Conservation (phyloP, 176 grass and related monocot genomes). For the Alopecurus myosuroides region DNA sequence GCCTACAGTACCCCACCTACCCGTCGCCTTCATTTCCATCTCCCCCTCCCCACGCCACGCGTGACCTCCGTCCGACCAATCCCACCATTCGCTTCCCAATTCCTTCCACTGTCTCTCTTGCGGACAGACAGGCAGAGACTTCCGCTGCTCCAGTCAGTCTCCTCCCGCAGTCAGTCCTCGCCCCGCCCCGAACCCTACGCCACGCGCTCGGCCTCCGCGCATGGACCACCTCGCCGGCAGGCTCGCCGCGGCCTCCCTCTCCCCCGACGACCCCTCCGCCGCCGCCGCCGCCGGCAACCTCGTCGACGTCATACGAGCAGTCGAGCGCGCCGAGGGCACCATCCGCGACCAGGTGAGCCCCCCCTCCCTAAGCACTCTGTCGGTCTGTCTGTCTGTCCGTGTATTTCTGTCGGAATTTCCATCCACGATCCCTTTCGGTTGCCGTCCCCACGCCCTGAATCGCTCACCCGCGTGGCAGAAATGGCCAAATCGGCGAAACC, state of each 20-base stretch:
- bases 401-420: no score
- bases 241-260: slow-evolving; percentile 11
- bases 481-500: not conserved
- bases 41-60: not conserved
- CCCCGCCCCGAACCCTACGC: not conserved
- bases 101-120: not conserved
- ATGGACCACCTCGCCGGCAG: slow-evolving; percentile 38
- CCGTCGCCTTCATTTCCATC: slow-evolving; percentile 1
- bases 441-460: not conserved
- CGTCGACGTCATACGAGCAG: slow-evolving; percentile 55
- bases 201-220: not conserved
- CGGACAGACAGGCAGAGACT: not conserved
- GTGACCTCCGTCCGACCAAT: not conserved
- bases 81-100: not conserved
- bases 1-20: not conserved
- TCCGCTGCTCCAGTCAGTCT: not conserved
- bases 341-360: slow-evolving; percentile 65
- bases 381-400: not conserved
- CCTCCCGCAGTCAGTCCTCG: not conserved
- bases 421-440: not conserved
- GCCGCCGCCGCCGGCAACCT: slow-evolving; percentile 2
- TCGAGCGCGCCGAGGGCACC: slow-evolving; percentile 76
- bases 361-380: not conserved
- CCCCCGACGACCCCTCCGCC: not conserved
- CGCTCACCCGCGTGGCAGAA: not conserved